phyloP scores from a whole-genome alignment of 1,284 basidiomycete species.

The Microbotryum lychnidis-dioicae region DNA sequence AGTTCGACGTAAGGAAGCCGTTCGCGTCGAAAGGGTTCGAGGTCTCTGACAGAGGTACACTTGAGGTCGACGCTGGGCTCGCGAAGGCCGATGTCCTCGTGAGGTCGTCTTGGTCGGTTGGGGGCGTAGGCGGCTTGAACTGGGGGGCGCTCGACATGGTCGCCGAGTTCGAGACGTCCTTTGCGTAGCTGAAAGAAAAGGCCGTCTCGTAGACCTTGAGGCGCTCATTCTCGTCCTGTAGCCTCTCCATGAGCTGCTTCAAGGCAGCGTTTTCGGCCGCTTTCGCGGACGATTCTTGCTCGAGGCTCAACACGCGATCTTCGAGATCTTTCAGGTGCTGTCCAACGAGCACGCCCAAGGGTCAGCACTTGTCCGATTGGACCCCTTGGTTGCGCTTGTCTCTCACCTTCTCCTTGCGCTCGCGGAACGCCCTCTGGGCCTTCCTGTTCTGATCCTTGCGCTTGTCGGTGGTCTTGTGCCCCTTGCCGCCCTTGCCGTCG shows the following conservation, averaged over 20 bases:
- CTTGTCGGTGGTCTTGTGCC: slow-evolving; percentile 23
- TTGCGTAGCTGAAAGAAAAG: slow-evolving; percentile 26
- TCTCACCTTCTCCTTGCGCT: slow-evolving; percentile 33
- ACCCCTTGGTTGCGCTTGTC: not conserved
- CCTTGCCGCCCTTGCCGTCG: slow-evolving; percentile 10
- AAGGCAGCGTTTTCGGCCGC: slow-evolving; percentile 29
- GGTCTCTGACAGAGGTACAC: not conserved
- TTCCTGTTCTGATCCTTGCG: slow-evolving; percentile 31
- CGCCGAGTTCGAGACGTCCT: slow-evolving; percentile 17
- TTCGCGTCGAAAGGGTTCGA: slow-evolving; percentile 1
- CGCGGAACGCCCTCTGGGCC: slow-evolving; percentile 33
- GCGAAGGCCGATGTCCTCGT: slow-evolving; percentile 2
- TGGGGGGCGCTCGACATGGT: slow-evolving; percentile 21
- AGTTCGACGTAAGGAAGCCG: too few species aligned
- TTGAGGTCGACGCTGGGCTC: slow-evolving; percentile 2
- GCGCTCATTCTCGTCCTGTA: slow-evolving; percentile 26
- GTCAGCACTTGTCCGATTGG: too few species aligned
- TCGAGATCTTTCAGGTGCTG: slow-evolving; percentile 34
- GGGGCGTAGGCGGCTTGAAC: slow-evolving; percentile 17
- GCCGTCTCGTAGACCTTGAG: slow-evolving; percentile 28
- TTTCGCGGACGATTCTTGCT: slow-evolving; percentile 17
- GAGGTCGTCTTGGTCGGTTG: slow-evolving; percentile 5
- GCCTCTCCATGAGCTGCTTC: slow-evolving; percentile 28
- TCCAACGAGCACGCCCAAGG: not conserved
- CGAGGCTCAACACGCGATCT: slow-evolving; percentile 28